A percentile compares a stretch with the other conserved stretches of the same genome.
Evolutionary conservation across 1,139 yeast genomes (phyloP).

Genomic region (Blastobotrys arbuscula): DNA sequence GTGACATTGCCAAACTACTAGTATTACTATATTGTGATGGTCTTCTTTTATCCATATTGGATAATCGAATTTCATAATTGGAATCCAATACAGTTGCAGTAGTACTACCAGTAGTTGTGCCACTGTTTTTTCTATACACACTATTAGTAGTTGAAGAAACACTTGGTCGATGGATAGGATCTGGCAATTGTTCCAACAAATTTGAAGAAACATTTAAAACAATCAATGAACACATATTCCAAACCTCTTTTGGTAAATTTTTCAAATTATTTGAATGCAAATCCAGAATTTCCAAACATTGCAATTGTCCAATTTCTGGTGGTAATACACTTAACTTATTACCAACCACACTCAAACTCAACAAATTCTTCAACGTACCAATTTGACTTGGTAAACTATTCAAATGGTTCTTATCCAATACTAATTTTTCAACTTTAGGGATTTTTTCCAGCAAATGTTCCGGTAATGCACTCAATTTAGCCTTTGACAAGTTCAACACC

Average conservation of each 20-base stretch:
- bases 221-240: slow-evolving; percentile 55
- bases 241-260: slow-evolving; percentile 59
- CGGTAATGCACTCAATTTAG: slow-evolving; percentile 72
- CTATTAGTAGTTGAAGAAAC: slow-evolving; percentile 13
- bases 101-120: not conserved
- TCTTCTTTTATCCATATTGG: slow-evolving; percentile 16
- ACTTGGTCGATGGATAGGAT: slow-evolving; percentile 29
- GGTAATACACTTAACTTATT: slow-evolving; percentile 80
- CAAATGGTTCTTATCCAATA: slow-evolving; percentile 77
- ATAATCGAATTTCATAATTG: slow-evolving; percentile 19
- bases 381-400: slow-evolving; percentile 70
- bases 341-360: slow-evolving; percentile 62
- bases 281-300: slow-evolving; percentile 63
- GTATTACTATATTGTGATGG: slow-evolving; percentile 23
- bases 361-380: slow-evolving; percentile 52
- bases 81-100: slow-evolving; percentile 14
- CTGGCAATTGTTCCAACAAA: slow-evolving; percentile 60
- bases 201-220: slow-evolving; percentile 77
- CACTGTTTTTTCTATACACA: not conserved
- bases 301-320: slow-evolving; percentile 53
- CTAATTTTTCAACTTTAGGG: slow-evolving; percentile 65
- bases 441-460: slow-evolving; percentile 56
- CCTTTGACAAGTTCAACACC: slow-evolving; percentile 71
- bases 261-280: slow-evolving; percentile 82
- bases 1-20: slow-evolving; percentile 22